Base-by-base conservation (phyloP, 2,329 filamentous ascomycete genomes). In the Monosporascus sp. region DNA sequence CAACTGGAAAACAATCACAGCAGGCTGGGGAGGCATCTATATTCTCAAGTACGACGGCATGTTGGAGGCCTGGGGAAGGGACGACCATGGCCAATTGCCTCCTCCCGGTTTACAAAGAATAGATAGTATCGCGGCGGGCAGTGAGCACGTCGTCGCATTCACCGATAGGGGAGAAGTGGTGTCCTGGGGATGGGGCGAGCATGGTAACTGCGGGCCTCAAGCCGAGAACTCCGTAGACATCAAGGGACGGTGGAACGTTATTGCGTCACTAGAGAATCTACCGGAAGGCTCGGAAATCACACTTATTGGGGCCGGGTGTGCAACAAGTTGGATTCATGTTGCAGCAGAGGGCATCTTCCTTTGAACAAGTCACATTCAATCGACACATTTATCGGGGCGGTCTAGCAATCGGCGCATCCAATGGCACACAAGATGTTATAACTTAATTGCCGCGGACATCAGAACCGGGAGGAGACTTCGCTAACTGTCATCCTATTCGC, bases 141-240 rank as follows among this genome's bases (percentile, higher is more conserved):
- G 93, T 66, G 94, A 97, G 70, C 94, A 99, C 70, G 84, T 83
- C n/a, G 71, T 97, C 57, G 90, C 85, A 8, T 71, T 93, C 26
- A 84, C 88, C 0, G 73, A 72, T 9, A 76, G 80, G 20, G 83
- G 83, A 1, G 81, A 86, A 49, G 83, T 96, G 1, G 72, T 95
- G 48, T 83, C 90, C 1, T 97, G 93, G 91, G 94, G 94, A 20
- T 99, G 94, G 94, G 92, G 91, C 2, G 93, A 97, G 71, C 94
- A 99, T 72, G 94, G 94, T 1, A 99, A 99, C 68, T 99, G 94
- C 69, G 94, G 94, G 3, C 82, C 84, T 37, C 76, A 80, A 14
- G 82, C 84, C 56, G 74, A 79, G 56, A 84, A 83, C 49, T 62
- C 54, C 17, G 67, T 66, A 5, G 83, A 89, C 69, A 84, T 91